Percentiles rank a stretch among this genome's conserved stretches.
These are phyloP conservation scores for Skeletonema marinoi DNA, from an alignment of 108 stramenopile species.

Conservation along the genomic window DNA sequence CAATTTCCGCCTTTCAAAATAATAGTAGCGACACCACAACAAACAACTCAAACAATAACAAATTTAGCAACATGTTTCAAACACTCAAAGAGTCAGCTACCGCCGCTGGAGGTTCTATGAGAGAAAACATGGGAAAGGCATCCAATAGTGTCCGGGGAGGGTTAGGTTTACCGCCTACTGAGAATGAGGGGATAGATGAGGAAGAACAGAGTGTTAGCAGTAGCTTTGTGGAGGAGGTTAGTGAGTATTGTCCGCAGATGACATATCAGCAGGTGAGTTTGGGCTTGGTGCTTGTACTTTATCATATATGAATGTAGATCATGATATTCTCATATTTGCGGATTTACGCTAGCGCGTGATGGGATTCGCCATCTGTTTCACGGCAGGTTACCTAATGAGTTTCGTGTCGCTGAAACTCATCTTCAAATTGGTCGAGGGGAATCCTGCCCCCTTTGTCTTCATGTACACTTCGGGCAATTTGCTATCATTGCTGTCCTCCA, in stretches of 20 bases:
- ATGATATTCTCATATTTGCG: too few species aligned
- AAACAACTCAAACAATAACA: constrained; percentile 1
- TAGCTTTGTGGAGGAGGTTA: constrained; percentile 59
- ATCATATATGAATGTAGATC: neutral
- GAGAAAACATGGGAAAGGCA: constrained; percentile 21
- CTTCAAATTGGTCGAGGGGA: constrained; percentile 74
- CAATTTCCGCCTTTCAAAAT: constrained; percentile 2
- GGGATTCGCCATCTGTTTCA: constrained; percentile 55
- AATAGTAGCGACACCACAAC: neutral
- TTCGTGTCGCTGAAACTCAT: constrained; percentile 84
- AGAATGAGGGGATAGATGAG: neutral
- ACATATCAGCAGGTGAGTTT: constrained; percentile 76
- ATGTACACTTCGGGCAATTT: constrained; percentile 62
- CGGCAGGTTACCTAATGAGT: constrained; percentile 78
- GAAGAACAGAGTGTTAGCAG: constrained; percentile 32
- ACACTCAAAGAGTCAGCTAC: constrained; percentile 37
- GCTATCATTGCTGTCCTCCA: constrained; percentile 24
- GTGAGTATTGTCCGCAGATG: constrained; percentile 78
- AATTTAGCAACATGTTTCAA: constrained; percentile 22
- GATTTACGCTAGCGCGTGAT: constrained; percentile 7
- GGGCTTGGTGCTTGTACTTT: neutral
- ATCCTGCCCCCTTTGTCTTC: constrained; percentile 84
- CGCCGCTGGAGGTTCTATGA: constrained; percentile 9
- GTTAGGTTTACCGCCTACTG: constrained; percentile 16
- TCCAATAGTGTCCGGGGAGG: constrained; percentile 12